Percentiles rank a stretch among this genome's conserved stretches.
Evolutionary conservation across 1,284 basidiomycete genomes (phyloP).

Genomic region (Waitea zeae): DNA sequence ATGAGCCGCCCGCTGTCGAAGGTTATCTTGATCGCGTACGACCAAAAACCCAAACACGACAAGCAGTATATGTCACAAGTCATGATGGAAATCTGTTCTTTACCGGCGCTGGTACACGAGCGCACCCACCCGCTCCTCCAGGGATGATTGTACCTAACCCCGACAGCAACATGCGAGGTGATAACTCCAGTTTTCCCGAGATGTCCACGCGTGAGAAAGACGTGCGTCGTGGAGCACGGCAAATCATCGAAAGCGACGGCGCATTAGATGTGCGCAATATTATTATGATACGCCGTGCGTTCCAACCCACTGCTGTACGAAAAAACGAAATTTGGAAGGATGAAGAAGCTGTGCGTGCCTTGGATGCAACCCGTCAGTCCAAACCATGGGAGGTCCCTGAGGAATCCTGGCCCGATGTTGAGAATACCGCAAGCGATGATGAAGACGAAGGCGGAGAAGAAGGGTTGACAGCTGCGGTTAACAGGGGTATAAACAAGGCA

Average conservation of each 20-base stretch:
- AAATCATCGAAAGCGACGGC: constrained; percentile 47
- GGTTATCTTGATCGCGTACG: constrained; percentile 65
- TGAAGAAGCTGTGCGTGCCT: constrained; percentile 14
- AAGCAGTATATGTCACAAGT: constrained; percentile 50
- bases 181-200: background rate
- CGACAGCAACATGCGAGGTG: constrained; percentile 17
- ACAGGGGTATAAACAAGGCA: too few species aligned
- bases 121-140: constrained; percentile 55
- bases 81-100: constrained; percentile 64
- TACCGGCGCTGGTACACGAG: constrained; percentile 23
- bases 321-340: constrained; percentile 20
- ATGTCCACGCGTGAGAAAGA: constrained; percentile 28
- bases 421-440: constrained; percentile 27
- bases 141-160: constrained; percentile 20
- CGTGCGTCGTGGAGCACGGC: constrained; percentile 40
- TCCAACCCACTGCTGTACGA: constrained; percentile 21
- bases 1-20: constrained; percentile 64
- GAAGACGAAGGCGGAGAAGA: constrained; percentile 55
- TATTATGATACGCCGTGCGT: constrained; percentile 43
- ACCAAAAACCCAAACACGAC: constrained; percentile 38
- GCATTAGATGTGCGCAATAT: constrained; percentile 56
- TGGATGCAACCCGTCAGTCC: constrained; percentile 12
- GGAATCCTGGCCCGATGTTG: constrained; percentile 20
- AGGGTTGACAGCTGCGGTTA: constrained; percentile 20
- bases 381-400: constrained; percentile 17